Evolutionary conservation across 495 filamentous ascomycete genomes (phyloP).

Genomic region (Penicillium canescens): DNA sequence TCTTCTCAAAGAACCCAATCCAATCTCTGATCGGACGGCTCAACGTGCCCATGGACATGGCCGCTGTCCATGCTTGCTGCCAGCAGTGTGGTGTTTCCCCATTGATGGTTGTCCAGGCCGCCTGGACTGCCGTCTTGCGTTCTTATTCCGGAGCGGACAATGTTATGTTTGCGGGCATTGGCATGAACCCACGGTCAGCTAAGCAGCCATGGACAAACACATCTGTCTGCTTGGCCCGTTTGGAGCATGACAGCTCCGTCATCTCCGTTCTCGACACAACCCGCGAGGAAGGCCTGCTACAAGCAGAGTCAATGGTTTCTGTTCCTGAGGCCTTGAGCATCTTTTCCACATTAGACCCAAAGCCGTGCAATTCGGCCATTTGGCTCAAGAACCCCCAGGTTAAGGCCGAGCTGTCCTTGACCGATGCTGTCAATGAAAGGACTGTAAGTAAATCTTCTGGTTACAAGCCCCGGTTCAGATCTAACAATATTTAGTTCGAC

Average conservation of each 20-base stretch:
- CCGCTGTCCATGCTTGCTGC: slow-evolving; percentile 29
- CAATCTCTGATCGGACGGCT: slow-evolving; percentile 2
- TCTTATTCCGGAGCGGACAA: slow-evolving; percentile 45
- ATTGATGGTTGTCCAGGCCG: slow-evolving; percentile 42
- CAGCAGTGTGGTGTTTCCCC: slow-evolving; percentile 35
- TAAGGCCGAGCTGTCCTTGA: slow-evolving; percentile 10
- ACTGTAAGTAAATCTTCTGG: slow-evolving; percentile 4
- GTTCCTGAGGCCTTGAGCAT: slow-evolving; percentile 11
- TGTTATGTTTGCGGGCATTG: slow-evolving; percentile 23
- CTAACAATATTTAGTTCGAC: slow-evolving; percentile 4
- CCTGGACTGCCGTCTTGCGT: slow-evolving; percentile 47
- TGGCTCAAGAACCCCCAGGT: slow-evolving; percentile 10
- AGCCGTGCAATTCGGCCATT: slow-evolving; percentile 17
- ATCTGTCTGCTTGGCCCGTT: slow-evolving; percentile 7
- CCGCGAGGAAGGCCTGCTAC: slow-evolving; percentile 6
- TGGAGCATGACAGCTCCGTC: slow-evolving; percentile 9
- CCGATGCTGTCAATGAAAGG: slow-evolving; percentile 6
- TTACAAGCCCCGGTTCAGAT: background rate
- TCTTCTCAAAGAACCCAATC: slow-evolving; percentile 5
- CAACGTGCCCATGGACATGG: slow-evolving; percentile 7
- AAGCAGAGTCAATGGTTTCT: slow-evolving; percentile 12
- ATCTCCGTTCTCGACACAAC: slow-evolving; percentile 8
- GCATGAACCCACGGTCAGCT: slow-evolving; percentile 7
- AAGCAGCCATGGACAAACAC: slow-evolving; percentile 14
- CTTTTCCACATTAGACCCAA: slow-evolving; percentile 12